Evolutionary conservation across 805 yeast species (phyloP).

Genomic region (Candida tallmaniae): DNA sequence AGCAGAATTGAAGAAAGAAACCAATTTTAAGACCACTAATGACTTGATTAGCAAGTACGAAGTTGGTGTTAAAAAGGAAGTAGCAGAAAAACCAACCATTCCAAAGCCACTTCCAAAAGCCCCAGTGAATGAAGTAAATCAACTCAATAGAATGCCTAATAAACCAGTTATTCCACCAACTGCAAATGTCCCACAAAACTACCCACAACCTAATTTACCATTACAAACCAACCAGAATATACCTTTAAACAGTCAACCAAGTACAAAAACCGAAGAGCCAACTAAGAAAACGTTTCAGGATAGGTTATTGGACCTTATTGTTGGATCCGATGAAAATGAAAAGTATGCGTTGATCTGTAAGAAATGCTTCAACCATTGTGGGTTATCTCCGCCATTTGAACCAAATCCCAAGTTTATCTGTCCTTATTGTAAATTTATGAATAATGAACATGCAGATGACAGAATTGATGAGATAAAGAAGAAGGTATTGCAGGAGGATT

Average conservation of each 20-base stretch:
- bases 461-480: too few relatives aligned
- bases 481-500: too few relatives aligned
- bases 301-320: constrained; percentile 31
- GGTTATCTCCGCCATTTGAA: constrained; percentile 66
- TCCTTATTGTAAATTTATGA: constrained; percentile 55
- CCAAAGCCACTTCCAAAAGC: not conserved
- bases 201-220: not conserved
- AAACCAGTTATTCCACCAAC: not conserved
- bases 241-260: not conserved
- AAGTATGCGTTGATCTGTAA: constrained; percentile 71
- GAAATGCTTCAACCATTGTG: constrained; percentile 68
- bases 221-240: not conserved
- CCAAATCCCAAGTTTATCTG: constrained; percentile 59
- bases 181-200: not conserved
- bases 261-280: constrained; percentile 1
- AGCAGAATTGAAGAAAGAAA: constrained; percentile 63
- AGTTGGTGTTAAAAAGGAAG: constrained; percentile 32
- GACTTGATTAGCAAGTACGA: constrained; percentile 62
- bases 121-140: not conserved
- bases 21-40: constrained; percentile 73
- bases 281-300: constrained; percentile 28
- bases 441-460: too few relatives aligned
- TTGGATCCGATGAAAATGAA: constrained; percentile 55
- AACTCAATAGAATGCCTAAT: not conserved
- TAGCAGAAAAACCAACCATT: constrained; percentile 18